Percentiles rank a stretch among this genome's conserved stretches.
phyloP scores from a whole-genome alignment of 441 rosid species.

The Lepidium campestre region DNA sequence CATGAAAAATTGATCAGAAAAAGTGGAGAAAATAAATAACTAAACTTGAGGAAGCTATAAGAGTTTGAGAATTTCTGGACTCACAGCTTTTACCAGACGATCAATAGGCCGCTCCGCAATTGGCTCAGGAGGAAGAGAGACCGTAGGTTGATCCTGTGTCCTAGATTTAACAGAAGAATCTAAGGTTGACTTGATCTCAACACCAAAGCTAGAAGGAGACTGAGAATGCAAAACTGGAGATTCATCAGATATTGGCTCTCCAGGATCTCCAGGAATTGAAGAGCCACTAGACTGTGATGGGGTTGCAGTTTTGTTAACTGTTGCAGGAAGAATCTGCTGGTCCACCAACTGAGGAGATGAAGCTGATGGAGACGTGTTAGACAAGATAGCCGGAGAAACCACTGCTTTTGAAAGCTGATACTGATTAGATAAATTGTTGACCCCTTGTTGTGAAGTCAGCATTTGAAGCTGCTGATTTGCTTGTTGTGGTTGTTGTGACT shows the following conservation, averaged over 20 bases:
- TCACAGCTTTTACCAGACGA: constrained; percentile 35
- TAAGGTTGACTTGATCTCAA: no score
- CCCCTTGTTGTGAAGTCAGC: constrained; percentile 39
- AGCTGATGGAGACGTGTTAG: no score
- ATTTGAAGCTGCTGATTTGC: constrained; percentile 47
- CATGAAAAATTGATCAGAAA: not conserved
- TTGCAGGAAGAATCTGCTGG: constrained; percentile 15
- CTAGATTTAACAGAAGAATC: not conserved
- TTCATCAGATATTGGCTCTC: constrained; percentile 15
- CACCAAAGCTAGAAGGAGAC: not conserved
- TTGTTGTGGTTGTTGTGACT: constrained; percentile 27
- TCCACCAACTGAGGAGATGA: constrained; percentile 28
- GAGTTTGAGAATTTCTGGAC: not conserved
- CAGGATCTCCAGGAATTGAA: constrained; percentile 15
- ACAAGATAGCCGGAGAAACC: no score
- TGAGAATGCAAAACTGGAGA: constrained; percentile 10
- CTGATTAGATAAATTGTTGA: constrained; percentile 39
- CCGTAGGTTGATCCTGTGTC: not conserved
- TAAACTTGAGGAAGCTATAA: not conserved
- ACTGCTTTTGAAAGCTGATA: constrained; percentile 33
- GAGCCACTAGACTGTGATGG: constrained; percentile 22
- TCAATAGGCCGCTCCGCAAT: constrained; percentile 30
- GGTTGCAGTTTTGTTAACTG: constrained; percentile 19
- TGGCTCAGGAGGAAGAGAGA: not conserved
- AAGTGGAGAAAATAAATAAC: not conserved